A percentile compares a stretch with the other conserved stretches of the same genome.
These are phyloP conservation scores for Astragalus glycyphyllos DNA, from an alignment of 306 rosid species.

Conservation along the genomic window DNA sequence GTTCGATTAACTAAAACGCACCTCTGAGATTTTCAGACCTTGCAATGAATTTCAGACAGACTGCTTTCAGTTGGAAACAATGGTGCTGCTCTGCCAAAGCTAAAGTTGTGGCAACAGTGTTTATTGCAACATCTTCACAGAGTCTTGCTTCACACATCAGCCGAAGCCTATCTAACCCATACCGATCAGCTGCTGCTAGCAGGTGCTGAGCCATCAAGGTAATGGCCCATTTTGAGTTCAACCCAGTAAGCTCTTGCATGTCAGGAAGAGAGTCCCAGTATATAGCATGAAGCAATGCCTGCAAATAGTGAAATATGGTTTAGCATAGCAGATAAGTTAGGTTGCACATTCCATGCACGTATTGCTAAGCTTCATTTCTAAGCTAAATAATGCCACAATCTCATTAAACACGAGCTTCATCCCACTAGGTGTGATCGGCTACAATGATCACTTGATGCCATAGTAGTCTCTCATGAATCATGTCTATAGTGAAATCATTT, in stretches of 20 bases:
- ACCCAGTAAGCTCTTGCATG: conserved; percentile 73
- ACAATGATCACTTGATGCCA: no score
- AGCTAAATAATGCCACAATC: conserved; percentile 30
- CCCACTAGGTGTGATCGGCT: no score
- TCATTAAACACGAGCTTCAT: conserved; percentile 2
- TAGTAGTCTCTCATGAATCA: no score
- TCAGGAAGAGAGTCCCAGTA: conserved; percentile 85
- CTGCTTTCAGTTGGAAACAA: conserved; percentile 81
- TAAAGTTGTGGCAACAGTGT: conserved; percentile 82
- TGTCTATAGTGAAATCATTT: no score
- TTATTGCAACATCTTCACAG: conserved; percentile 74
- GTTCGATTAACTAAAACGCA: conserved; percentile 36
- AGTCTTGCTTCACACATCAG: conserved; percentile 72
- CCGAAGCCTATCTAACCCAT: conserved; percentile 80
- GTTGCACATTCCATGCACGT: conserved; percentile 40
- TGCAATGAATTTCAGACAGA: conserved; percentile 85
- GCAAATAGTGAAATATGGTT: conserved; percentile 40
- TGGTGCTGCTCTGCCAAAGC: conserved; percentile 96
- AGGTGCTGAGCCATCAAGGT: conserved; percentile 88
- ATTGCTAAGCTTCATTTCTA: conserved; percentile 35
- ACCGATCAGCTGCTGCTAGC: conserved; percentile 88
- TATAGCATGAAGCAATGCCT: conserved; percentile 81
- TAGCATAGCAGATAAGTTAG: conserved; percentile 35
- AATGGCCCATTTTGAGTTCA: conserved; percentile 66
- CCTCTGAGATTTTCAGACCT: conserved; percentile 84